Evolutionary conservation across 176 grass and related monocot genomes (phyloP), one percentile per base, ranked within the genome.

Genomic region (Dendrocalamus sinicus): DNA sequence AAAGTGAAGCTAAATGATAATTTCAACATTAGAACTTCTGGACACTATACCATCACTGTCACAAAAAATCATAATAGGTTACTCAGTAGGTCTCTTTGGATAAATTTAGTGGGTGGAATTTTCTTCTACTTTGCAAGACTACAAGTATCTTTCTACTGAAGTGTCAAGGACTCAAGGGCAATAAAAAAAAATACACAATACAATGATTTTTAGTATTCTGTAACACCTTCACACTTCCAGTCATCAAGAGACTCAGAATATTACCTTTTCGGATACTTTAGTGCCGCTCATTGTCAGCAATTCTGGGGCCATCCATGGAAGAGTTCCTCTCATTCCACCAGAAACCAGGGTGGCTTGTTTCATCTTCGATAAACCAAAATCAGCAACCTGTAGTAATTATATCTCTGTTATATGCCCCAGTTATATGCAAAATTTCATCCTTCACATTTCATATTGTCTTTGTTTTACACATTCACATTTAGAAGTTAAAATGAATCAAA

Each of bases 241-340:
- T 35, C 22, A 47, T 68, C 17, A 67, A 84, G 66, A 86, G 9
- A 77, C 45, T 83, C 28, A 70, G 53, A 67, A 43, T 55, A 81
- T 24, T 90, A 98, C 93, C 93, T 98, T 98, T 60, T 94, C 96
- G 22, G 89, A 92, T 73, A 95, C 91, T 86, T 92, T 95, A 71
- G 87, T 94, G 70, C 85, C 20, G 10, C 67, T 89, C 77, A 87
- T 90, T 59, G 86, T 93, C 5, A 95, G 65, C 70, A 93, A 91
- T 69, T 95, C 96, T 62, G 93, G 96, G 55, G 96, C 96, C 93
- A 98, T 98, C 93, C 93, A 98, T 81, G 96, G 91, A 89, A 98
- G 96, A 54, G 96, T 98, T 91, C 96, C 93, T 81, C 91, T 95
- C 93, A 98, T 95, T 83, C 96, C 96, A 67, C 93, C 96, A 60